Conservation (phyloP, 2,329 filamentous ascomycete genomes). For the Aspergillus pseudoglaucus region DNA sequence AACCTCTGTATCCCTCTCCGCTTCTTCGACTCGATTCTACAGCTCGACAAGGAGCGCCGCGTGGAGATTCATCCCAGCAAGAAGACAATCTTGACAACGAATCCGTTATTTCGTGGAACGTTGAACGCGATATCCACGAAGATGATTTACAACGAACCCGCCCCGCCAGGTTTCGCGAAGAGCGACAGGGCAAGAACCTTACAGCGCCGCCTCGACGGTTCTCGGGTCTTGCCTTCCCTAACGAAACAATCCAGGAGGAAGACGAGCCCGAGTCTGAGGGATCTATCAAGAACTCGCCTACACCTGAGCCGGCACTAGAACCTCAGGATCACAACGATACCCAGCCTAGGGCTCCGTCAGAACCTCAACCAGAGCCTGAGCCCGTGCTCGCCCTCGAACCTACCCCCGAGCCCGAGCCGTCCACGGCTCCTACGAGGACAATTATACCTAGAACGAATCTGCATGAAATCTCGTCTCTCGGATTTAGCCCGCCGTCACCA, state of each 20-base stretch:
- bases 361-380: conserved; percentile 3
- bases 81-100: conserved; percentile 25
- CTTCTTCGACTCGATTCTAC: conserved; percentile 15
- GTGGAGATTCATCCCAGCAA: conserved; percentile 13
- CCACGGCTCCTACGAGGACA: conserved; percentile 18
- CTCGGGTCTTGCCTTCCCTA: conserved; percentile 24
- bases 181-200: conserved; percentile 25
- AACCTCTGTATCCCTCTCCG: conserved; percentile 24
- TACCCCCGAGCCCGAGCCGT: conserved; percentile 1
- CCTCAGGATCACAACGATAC: not conserved
- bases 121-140: conserved; percentile 32
- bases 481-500: not conserved
- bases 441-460: conserved; percentile 15
- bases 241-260: conserved; percentile 25
- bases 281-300: not conserved
- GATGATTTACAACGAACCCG: conserved; percentile 30
- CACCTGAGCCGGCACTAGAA: conserved; percentile 1
- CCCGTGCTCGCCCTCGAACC: not conserved
- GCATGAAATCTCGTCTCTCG: conserved; percentile 3
- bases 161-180: conserved; percentile 15
- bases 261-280: conserved; percentile 14
- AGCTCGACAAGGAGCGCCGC: conserved; percentile 5
- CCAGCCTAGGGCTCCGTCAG: not conserved
- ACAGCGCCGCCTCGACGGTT: conserved; percentile 30
- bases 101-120: conserved; percentile 27